These are phyloP conservation scores for Persicaria maculosa DNA, from an alignment of 148 eudicot species.

Conservation along the genomic window DNA sequence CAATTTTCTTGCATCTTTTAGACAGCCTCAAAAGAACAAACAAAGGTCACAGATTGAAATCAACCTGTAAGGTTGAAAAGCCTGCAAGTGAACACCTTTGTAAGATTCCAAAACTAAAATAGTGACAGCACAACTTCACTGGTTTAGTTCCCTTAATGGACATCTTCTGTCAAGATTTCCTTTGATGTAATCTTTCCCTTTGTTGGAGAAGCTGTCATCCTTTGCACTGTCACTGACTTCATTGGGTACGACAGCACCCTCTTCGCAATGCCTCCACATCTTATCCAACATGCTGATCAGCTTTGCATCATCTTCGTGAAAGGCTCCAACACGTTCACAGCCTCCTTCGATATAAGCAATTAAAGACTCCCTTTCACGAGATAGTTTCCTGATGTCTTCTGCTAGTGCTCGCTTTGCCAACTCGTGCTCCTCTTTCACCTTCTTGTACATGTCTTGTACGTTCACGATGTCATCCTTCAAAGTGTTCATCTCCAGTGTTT, in stretches of 20 bases:
- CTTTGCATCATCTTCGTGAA: constrained; percentile 33
- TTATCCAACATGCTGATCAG: constrained; percentile 34
- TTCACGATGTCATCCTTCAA: constrained; percentile 22
- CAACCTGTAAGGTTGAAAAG: neutral
- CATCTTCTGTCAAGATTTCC: constrained; percentile 26
- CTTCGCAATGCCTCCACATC: constrained; percentile 21
- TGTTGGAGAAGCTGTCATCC: constrained; percentile 2
- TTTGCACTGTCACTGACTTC: neutral
- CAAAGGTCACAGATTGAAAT: neutral
- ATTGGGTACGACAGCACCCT: neutral
- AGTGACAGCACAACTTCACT: constrained; percentile 15
- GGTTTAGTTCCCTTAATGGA: constrained; percentile 41
- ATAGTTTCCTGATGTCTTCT: constrained; percentile 26
- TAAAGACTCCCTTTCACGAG: constrained; percentile 35
- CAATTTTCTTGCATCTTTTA: neutral
- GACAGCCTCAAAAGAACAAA: neutral
- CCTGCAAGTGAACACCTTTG: neutral
- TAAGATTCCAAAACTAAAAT: neutral
- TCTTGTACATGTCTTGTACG: constrained; percentile 21
- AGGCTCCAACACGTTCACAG: constrained; percentile 23
- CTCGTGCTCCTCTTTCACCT: constrained; percentile 29
- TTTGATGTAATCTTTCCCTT: constrained; percentile 21
- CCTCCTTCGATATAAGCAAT: constrained; percentile 31
- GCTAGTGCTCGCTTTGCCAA: constrained; percentile 22
- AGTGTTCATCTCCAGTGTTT: constrained; percentile 26